Evolutionary conservation across 176 grass and related monocot species (phyloP), one percentile per base, ranked within the genome.

Genomic region (maize (Zea mays)): DNA sequence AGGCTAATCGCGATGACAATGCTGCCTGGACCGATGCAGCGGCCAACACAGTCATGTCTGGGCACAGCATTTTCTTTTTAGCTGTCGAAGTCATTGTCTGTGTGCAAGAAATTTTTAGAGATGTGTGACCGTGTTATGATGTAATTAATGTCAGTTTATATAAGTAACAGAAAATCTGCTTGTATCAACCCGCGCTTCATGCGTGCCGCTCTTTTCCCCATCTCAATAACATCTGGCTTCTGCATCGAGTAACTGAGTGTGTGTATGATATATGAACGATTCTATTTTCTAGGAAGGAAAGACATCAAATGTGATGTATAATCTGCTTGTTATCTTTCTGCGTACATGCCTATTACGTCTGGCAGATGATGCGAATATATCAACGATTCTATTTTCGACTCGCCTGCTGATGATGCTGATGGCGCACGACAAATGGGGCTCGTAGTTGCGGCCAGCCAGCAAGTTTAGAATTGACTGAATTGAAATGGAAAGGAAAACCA

Each of bases 111-210:
- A 69, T 62, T 62, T 62, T 61, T 42, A 55, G 15, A 5, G 49
- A 44, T 76, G 36, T 51, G 34, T 51, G 49, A 43, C 60, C 10
- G 41, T 69, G 35, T 50, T 41, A 46, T n/a, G 65, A 14, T 37
- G 51, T 38, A 60, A 60, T 70, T 38, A 60, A 60, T 70, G 37
- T 49, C 4, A 55, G 10, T 16, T 51, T 69, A 27, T 27, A 27
- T 27, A 36, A 16, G 10, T 58, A 47, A 16, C 48, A 59, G 14
- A 5, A 58, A 10, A 54, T 65, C 7, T 67, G 42, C 20, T 36
- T 73, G 15, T 80, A 65, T 59, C 10, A 49, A 34, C 19, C 7
- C 48, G 72, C 49, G 64, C n/a, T 72, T 66, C 19, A 49, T 83
- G 20, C 3, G 15, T 67, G 35, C 27, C 27, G 12, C 10, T 7